Base-by-base conservation (phyloP, 116 monocot genomes). In the Trichopus zeylanicus region DNA sequence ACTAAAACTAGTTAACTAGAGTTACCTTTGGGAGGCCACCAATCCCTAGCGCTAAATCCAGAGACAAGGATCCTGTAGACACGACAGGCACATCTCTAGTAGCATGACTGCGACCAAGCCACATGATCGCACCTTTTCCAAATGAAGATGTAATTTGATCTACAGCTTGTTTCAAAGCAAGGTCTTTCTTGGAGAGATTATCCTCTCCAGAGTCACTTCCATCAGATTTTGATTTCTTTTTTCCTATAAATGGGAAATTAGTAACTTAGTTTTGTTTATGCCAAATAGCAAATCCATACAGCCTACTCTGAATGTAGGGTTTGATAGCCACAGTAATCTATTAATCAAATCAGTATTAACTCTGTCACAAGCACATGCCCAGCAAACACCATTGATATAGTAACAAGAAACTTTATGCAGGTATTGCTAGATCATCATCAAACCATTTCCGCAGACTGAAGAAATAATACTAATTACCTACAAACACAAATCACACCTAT, bases 91-190 rank as follows among this genome's bases (percentile, higher is more conserved):
- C 87, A 65, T 82, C 90, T 76, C 79, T 75, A 18, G 59, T 71
- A 34, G 70, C 56, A 34, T 81, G 57, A 60, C 76, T 66, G 32
- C 84, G 95, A 56, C 95, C 95, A 69, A 97, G 90, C 95, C 95
- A 97, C 95, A 97, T 97, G 61, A 97, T 90, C 53, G 95, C 68
- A n/a, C 95, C 95, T 53, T 97, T 90, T 26, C 95, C 95, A 74
- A 97, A 97, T 56, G 95, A 71, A 70, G 71, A 31, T 55, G 73
- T 85, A 48, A 97, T 97, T 53, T 90, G 90, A 75, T 97, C 95
- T 55, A 97, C 58, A 7, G 95, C 95, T 66, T 86, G 79, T 46
- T 87, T 75, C 48, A 97, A 42, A 62, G 95, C 95, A 38, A 81
- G 56, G 48, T 97, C 95, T 68, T 81, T 89, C 65, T 84, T 87